Conservation (phyloP, 768 basidiomycete species). For the Boletus reticuloceps region DNA sequence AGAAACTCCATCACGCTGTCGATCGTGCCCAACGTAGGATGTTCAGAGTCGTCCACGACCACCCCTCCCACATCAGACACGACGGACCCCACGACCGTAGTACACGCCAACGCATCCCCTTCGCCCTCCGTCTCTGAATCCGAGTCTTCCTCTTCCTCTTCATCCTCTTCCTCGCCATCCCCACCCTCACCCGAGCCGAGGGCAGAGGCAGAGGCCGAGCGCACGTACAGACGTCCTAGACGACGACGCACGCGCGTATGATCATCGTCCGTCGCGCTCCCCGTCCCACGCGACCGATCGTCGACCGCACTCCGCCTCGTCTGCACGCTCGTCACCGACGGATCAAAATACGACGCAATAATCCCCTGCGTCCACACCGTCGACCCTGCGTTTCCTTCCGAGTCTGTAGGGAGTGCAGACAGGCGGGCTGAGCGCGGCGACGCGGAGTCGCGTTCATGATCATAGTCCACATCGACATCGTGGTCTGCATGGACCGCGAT, state of each 20-base stretch:
- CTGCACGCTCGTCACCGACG: slow-evolving; percentile 27
- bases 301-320: slow-evolving; percentile 23
- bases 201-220: too few species aligned
- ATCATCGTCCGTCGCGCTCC: slow-evolving; percentile 18
- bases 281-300: slow-evolving; percentile 26
- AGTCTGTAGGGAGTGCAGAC: slow-evolving; percentile 30
- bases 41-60: slow-evolving; percentile 30
- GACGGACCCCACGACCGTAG: slow-evolving; percentile 28
- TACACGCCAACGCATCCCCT: slow-evolving; percentile 17
- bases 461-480: slow-evolving; percentile 16
- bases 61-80: slow-evolving; percentile 22
- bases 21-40: slow-evolving; percentile 70
- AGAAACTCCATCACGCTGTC: slow-evolving; percentile 75
- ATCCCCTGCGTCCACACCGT: slow-evolving; percentile 65
- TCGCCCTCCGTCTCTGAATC: slow-evolving; percentile 40
- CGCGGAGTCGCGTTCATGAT: slow-evolving; percentile 24
- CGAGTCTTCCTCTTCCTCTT: background rate
- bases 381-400: slow-evolving; percentile 46
- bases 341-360: slow-evolving; percentile 55
- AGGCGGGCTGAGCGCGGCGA: slow-evolving; percentile 29
- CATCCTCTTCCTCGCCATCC: slow-evolving; percentile 18
- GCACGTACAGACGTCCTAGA: too few species aligned
- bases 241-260: background rate
- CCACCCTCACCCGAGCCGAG: background rate
- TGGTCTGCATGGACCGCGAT: slow-evolving; percentile 10